Conservation (phyloP, 495 filamentous ascomycete genomes). For the Polyplosphaeria fusca region DNA sequence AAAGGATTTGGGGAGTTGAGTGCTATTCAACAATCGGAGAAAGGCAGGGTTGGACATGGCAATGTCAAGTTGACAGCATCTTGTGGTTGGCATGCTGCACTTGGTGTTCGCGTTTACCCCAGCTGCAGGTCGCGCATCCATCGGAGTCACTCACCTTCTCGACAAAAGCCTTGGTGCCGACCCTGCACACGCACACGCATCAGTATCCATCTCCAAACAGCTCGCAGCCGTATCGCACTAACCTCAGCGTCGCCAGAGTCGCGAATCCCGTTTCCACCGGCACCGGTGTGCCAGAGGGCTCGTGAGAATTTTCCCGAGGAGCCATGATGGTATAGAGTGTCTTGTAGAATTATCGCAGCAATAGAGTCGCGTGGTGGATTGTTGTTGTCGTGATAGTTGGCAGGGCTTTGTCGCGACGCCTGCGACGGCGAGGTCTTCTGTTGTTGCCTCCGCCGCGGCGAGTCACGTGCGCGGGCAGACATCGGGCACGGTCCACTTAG, state of each 20-base stretch:
- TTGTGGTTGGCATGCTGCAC: not conserved
- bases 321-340: conserved; percentile 24
- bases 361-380: conserved; percentile 22
- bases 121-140: not conserved
- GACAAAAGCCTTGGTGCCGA: conserved; percentile 70
- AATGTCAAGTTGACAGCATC: not conserved
- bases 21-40: too few relatives aligned
- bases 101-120: not conserved
- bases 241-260: conserved; percentile 74
- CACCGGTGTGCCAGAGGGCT: conserved; percentile 55
- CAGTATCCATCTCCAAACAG: conserved; percentile 10
- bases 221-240: conserved; percentile 27
- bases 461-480: not conserved
- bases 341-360: conserved; percentile 23
- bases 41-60: too few relatives aligned
- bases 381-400: conserved; percentile 30
- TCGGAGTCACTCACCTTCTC: conserved; percentile 56
- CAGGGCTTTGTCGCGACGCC: conserved; percentile 12
- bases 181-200: conserved; percentile 47
- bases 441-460: not conserved
- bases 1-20: too few relatives aligned
- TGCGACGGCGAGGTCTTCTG: not conserved
- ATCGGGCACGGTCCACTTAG: conserved; percentile 1
- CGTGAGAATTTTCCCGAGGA: conserved; percentile 40
- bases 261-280: conserved; percentile 73